Percentiles rank a stretch among this genome's conserved stretches.
Evolutionary conservation across 176 grass and related monocot genomes (phyloP).

Genomic region (Aegilops sharonensis): DNA sequence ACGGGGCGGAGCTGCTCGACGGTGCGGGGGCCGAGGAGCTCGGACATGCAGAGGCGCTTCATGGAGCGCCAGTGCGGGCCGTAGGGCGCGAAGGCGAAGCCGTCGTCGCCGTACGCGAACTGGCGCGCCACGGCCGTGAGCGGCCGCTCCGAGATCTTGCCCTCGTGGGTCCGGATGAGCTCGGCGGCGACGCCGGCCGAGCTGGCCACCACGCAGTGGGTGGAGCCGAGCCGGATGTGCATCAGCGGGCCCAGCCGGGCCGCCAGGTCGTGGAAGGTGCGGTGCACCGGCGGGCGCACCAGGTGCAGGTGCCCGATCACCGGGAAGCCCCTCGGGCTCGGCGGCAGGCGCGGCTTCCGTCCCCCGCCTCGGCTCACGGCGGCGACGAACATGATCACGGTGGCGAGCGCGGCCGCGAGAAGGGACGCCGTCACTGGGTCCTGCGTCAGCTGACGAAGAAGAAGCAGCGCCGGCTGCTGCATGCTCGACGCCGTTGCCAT

Average conservation of each 20-base stretch:
- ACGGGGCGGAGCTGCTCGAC: constrained; percentile 58
- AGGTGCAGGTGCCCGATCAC: constrained; percentile 82
- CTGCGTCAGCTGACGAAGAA: neutral
- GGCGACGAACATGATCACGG: neutral
- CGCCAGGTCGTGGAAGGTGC: constrained; percentile 46
- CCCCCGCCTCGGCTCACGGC: neutral
- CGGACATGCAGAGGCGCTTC: constrained; percentile 72
- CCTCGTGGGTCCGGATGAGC: constrained; percentile 51
- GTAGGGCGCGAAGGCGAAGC: constrained; percentile 71
- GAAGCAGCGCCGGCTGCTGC: neutral
- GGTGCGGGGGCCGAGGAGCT: constrained; percentile 66
- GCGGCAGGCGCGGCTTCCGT: constrained; percentile 12
- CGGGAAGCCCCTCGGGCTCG: constrained; percentile 53
- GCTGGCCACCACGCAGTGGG: constrained; percentile 51
- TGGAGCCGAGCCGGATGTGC: constrained; percentile 49
- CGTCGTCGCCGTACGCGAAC: constrained; percentile 53
- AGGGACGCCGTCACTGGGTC: neutral
- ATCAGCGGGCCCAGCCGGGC: constrained; percentile 34
- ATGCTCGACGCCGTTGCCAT: neutral
- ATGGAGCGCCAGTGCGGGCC: constrained; percentile 72
- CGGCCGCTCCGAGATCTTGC: constrained; percentile 60
- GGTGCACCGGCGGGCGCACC: constrained; percentile 53
- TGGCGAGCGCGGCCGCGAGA: neutral
- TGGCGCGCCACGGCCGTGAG: constrained; percentile 34
- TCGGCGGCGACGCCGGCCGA: constrained; percentile 32